Percentiles rank a stretch among this genome's conserved stretches.
Conservation (phyloP, 305 asterid species). For the Solanum hybrid region DNA sequence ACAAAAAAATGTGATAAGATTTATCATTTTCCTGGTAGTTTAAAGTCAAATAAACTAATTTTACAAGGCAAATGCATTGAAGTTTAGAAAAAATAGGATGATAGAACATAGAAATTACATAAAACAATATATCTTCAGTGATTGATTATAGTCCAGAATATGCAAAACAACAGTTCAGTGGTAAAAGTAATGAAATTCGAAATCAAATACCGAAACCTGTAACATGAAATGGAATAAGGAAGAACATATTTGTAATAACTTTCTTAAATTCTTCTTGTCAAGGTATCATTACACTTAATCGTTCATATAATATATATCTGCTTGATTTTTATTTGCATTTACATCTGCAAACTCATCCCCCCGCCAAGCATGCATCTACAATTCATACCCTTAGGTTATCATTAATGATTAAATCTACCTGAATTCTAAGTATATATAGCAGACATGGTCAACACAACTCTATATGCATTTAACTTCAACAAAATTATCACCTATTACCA, state of each 20-base stretch:
- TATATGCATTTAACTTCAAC: neutral
- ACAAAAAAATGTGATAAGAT: neutral
- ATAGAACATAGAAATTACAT: neutral
- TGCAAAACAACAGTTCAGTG: neutral
- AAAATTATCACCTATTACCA: neutral
- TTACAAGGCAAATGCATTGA: neutral
- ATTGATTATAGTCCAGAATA: neutral
- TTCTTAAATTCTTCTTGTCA: neutral
- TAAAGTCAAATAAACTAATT: neutral
- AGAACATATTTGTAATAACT: neutral
- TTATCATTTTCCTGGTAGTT: neutral
- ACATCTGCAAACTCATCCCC: neutral
- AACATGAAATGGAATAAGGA: neutral
- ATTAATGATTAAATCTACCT: neutral
- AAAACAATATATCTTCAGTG: neutral
- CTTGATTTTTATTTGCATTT: neutral
- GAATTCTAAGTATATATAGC: neutral
- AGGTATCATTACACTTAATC: neutral
- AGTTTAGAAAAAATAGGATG: neutral
- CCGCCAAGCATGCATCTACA: neutral
- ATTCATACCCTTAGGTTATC: neutral
- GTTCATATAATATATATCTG: neutral
- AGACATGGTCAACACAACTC: neutral
- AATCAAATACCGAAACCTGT: neutral
- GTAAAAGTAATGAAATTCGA: neutral